Percentiles rank a stretch among this genome's conserved stretches.
Conservation (phyloP, 768 basidiomycete genomes). For the Tulasnella sp. region DNA sequence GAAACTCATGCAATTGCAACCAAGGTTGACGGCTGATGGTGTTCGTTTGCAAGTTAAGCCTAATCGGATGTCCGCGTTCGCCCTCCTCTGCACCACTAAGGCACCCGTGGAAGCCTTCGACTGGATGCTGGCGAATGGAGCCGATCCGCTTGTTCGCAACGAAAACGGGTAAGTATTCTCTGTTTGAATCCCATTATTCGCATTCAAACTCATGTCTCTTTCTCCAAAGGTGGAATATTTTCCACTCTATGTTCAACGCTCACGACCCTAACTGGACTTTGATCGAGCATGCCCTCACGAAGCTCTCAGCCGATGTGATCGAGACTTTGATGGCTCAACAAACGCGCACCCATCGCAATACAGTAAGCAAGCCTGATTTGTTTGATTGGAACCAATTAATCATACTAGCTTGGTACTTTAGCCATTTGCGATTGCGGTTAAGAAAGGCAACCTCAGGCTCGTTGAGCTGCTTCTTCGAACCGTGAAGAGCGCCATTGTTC, state of each 20-base stretch:
- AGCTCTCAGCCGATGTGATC: no score
- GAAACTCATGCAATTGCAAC: constrained; percentile 43
- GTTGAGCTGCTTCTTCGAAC: constrained; percentile 38
- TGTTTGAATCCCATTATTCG: not conserved
- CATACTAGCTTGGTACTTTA: not conserved
- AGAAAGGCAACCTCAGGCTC: constrained; percentile 34
- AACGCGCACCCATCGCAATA: no score
- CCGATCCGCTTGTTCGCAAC: constrained; percentile 46
- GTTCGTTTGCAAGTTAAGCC: constrained; percentile 48
- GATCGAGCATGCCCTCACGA: no score
- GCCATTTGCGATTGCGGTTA: constrained; percentile 41
- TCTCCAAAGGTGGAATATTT: no score
- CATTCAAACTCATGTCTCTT: no score
- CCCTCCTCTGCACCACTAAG: constrained; percentile 41
- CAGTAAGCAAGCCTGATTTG: no score
- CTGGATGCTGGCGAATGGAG: constrained; percentile 47
- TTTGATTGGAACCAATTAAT: no score
- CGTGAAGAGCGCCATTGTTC: constrained; percentile 10
- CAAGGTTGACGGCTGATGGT: constrained; percentile 42
- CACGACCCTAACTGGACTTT: no score
- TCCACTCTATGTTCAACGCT: no score
- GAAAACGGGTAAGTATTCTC: constrained; percentile 42
- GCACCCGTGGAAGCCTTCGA: constrained; percentile 43
- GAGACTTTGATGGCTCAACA: no score
- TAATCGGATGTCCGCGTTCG: constrained; percentile 34